A percentile compares a stretch with the other conserved stretches of the same genome.
Conservation (phyloP, 2,329 filamentous ascomycete genomes). For the Ceratocystis albifundus region DNA sequence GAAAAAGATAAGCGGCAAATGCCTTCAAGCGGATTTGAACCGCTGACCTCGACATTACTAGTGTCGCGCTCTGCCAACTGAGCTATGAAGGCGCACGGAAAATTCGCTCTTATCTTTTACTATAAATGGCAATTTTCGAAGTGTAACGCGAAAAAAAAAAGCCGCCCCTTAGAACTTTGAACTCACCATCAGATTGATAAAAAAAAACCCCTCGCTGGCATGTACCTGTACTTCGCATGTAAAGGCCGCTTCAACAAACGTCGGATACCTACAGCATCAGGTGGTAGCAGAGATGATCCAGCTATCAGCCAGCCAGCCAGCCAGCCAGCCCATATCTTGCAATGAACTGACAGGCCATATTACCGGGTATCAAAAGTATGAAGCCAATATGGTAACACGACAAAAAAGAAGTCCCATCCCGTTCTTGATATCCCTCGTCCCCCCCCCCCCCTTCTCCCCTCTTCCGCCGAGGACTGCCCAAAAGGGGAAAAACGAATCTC, state of each 20-base stretch:
- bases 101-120: background rate
- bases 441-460: background rate
- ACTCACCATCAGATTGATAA: too few species aligned
- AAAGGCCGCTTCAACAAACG: background rate
- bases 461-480: background rate
- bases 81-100: conserved; percentile 19
- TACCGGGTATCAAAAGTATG: background rate
- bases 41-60: conserved; percentile 23
- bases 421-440: too few species aligned
- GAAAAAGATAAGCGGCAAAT: background rate
- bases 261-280: background rate
- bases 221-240: background rate
- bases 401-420: too few species aligned
- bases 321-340: too few species aligned
- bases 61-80: conserved; percentile 23
- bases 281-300: background rate
- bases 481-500: background rate
- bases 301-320: too few species aligned
- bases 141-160: too few species aligned
- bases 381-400: too few species aligned
- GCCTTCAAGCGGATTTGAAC: conserved; percentile 23
- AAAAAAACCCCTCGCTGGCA: too few species aligned
- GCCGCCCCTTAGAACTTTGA: too few species aligned
- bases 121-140: background rate
- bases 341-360: background rate